A percentile compares a stretch with the other conserved stretches of the same genome.
These are phyloP conservation scores for Citrus maxima DNA, from an alignment of 345 rosid genomes.

Conservation along the genomic window DNA sequence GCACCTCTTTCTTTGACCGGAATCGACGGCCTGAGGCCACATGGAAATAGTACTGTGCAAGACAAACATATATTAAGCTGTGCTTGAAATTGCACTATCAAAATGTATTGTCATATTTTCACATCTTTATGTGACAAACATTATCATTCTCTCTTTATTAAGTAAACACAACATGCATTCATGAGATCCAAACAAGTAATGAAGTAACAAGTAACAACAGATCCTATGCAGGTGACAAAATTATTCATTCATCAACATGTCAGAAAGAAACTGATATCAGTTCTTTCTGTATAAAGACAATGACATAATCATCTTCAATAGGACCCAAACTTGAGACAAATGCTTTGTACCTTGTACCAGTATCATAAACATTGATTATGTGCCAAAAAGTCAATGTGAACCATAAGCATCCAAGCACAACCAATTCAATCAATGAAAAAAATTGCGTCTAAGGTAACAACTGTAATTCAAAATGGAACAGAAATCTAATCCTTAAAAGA, in stretches of 20 bases:
- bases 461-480: not conserved
- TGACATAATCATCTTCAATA: not conserved
- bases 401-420: not conserved
- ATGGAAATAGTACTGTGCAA: slow-evolving; percentile 43
- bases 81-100: not conserved
- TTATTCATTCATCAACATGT: not conserved
- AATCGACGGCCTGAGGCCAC: slow-evolving; percentile 31
- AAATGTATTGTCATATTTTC: not conserved
- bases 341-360: not conserved
- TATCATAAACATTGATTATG: not conserved
- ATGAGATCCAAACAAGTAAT: not conserved
- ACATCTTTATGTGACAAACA: not conserved
- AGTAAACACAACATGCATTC: not conserved
- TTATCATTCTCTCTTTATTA: not conserved
- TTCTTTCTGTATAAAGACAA: not conserved
- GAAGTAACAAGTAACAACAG: not conserved
- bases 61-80: not conserved
- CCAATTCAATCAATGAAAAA: not conserved
- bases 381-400: not conserved
- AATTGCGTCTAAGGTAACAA: not conserved
- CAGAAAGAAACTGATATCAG: not conserved
- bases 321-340: not conserved
- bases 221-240: not conserved
- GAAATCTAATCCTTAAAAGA: not conserved
- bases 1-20: slow-evolving; percentile 53